A percentile compares a stretch with the other conserved stretches of the same genome.
These are phyloP conservation scores for Fusarium tupiense DNA, from an alignment of 2,329 filamentous ascomycete genomes.

Conservation along the genomic window DNA sequence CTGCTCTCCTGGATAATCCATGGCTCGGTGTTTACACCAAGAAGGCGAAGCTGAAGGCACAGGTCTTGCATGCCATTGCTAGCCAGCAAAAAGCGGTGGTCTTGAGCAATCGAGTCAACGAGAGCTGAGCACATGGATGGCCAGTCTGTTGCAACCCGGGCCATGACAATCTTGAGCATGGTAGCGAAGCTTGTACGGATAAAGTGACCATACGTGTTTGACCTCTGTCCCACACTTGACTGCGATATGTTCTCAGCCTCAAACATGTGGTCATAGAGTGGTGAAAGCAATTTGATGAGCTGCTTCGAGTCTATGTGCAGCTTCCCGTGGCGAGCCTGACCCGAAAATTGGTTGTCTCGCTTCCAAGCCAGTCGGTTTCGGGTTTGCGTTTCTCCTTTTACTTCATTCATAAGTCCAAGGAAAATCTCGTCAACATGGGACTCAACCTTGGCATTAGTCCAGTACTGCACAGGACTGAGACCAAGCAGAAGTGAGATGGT, in stretches of 20 bases:
- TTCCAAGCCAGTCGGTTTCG: slow-evolving; percentile 51
- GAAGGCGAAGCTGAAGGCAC: slow-evolving; percentile 48
- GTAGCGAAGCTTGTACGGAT: slow-evolving; percentile 53
- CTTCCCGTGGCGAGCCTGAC: slow-evolving; percentile 27
- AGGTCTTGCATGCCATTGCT: slow-evolving; percentile 50
- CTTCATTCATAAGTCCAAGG: slow-evolving; percentile 32
- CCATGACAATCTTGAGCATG: slow-evolving; percentile 51
- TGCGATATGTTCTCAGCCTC: slow-evolving; percentile 48
- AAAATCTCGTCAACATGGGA: slow-evolving; percentile 54
- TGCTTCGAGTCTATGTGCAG: slow-evolving; percentile 49
- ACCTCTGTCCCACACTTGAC: slow-evolving; percentile 9
- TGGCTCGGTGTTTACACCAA: slow-evolving; percentile 46
- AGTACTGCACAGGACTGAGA: slow-evolving; percentile 59
- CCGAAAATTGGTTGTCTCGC: slow-evolving; percentile 46
- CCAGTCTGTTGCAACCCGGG: slow-evolving; percentile 50
- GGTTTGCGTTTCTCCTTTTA: slow-evolving; percentile 35
- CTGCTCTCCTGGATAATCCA: slow-evolving; percentile 43
- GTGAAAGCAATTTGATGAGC: slow-evolving; percentile 52
- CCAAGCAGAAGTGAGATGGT: slow-evolving; percentile 62
- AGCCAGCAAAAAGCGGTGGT: slow-evolving; percentile 44
- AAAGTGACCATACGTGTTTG: slow-evolving; percentile 43
- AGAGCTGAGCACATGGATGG: slow-evolving; percentile 43
- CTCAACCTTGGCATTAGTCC: slow-evolving; percentile 57
- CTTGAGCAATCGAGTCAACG: slow-evolving; percentile 44
- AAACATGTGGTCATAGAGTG: slow-evolving; percentile 59